These are phyloP conservation scores for Leccinum uliginosum DNA, from an alignment of 768 basidiomycete species.

Conservation along the genomic window DNA sequence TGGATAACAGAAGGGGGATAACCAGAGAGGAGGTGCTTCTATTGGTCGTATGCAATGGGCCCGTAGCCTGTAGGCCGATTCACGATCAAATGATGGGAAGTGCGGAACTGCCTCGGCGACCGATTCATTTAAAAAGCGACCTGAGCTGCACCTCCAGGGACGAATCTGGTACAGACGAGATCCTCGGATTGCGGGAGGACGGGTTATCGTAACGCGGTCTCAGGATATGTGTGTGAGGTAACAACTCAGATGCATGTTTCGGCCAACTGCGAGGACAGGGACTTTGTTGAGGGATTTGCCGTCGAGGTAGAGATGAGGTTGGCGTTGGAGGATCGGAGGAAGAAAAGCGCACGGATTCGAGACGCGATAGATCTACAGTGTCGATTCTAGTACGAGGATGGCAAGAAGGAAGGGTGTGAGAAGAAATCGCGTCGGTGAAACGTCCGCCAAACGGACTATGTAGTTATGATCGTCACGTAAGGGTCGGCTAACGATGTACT, in stretches of 20 bases:
- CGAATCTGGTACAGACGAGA: neutral
- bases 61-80: constrained; percentile 8
- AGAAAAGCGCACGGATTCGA: constrained; percentile 8
- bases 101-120: constrained; percentile 2
- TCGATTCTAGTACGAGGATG: neutral
- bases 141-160: constrained; percentile 1
- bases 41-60: neutral
- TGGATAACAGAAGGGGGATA: constrained; percentile 4
- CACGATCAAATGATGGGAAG: constrained; percentile 13
- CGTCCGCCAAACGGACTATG: neutral
- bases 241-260: constrained; percentile 10
- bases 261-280: neutral
- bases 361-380: neutral
- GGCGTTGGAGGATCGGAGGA: constrained; percentile 16
- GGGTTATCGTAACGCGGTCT: constrained; percentile 2
- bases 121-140: constrained; percentile 5
- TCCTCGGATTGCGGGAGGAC: constrained; percentile 17
- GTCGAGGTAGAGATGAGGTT: neutral
- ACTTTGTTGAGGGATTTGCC: neutral
- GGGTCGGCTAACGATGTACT: neutral
- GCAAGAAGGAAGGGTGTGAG: constrained; percentile 12
- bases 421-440: constrained; percentile 1
- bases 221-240: neutral
- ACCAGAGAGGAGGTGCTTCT: neutral
- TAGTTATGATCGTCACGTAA: neutral